Evolutionary conservation across 306 rosid genomes (phyloP).

Genomic region (Trichosanthes truncata): DNA sequence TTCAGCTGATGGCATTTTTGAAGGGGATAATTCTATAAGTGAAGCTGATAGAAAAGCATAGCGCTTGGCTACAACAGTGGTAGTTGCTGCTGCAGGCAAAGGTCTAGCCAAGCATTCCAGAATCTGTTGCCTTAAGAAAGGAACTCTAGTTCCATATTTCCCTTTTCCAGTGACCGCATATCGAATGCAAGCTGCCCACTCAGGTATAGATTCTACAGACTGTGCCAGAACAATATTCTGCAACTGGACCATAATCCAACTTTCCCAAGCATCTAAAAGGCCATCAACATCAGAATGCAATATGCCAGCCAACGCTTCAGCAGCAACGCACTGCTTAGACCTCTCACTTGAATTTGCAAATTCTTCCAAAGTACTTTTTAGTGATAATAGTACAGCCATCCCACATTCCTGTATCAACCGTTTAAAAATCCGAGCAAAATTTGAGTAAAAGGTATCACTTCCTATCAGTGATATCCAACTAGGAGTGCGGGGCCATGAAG

Average conservation of each 20-base stretch:
- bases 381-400: slow-evolving; percentile 61
- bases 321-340: slow-evolving; percentile 98
- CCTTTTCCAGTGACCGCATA: slow-evolving; percentile 99
- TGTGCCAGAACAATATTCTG: slow-evolving; percentile 73
- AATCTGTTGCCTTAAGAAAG: slow-evolving; percentile 81
- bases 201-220: slow-evolving; percentile 90
- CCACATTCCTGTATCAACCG: slow-evolving; percentile 97
- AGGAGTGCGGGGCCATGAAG: slow-evolving; percentile 99
- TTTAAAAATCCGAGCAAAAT: slow-evolving; percentile 90
- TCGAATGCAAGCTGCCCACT: slow-evolving; percentile 94
- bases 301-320: slow-evolving; percentile 94
- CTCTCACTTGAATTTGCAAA: slow-evolving; percentile 86
- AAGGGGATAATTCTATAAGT: slow-evolving; percentile 84
- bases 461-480: slow-evolving; percentile 85
- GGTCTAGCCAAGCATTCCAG: slow-evolving; percentile 73
- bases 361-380: slow-evolving; percentile 68
- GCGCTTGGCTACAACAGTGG: slow-evolving; percentile 81
- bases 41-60: slow-evolving; percentile 92
- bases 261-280: slow-evolving; percentile 70
- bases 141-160: slow-evolving; percentile 76
- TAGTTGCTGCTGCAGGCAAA: slow-evolving; percentile 76
- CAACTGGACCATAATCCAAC: slow-evolving; percentile 81
- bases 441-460: slow-evolving; percentile 78
- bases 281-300: slow-evolving; percentile 90
- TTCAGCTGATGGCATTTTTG: slow-evolving; percentile 71